Evolutionary conservation across 768 basidiomycete species (phyloP).

Genomic region (Suillus variegatus): DNA sequence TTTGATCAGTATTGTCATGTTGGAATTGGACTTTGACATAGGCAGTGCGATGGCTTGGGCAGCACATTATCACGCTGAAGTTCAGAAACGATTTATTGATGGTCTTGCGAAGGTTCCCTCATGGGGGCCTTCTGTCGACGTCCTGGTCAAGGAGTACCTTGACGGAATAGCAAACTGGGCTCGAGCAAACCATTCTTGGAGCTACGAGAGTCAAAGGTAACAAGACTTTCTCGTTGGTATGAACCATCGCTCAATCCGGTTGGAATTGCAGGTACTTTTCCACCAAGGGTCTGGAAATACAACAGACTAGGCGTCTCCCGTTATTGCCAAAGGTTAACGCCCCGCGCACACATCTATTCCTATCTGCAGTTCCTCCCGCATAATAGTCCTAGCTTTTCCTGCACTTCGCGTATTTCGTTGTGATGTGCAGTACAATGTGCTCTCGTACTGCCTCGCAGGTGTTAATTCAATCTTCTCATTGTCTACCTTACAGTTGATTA

Average conservation of each 20-base stretch:
- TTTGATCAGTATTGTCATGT: constrained; percentile 35
- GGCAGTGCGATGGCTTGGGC: constrained; percentile 26
- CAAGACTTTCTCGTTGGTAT: neutral
- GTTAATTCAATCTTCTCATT: neutral
- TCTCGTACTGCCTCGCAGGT: too few relatives aligned
- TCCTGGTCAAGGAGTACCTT: constrained; percentile 21
- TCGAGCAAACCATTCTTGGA: too few relatives aligned
- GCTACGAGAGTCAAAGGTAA: constrained; percentile 17
- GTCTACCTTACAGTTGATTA: neutral
- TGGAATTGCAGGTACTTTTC: too few relatives aligned
- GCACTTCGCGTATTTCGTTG: too few relatives aligned
- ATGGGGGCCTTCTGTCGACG: constrained; percentile 28
- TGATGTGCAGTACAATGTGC: too few relatives aligned
- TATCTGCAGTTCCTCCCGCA: too few relatives aligned
- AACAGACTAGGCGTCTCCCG: too few relatives aligned
- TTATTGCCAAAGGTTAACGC: too few relatives aligned
- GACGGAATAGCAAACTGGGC: too few relatives aligned
- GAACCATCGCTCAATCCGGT: neutral
- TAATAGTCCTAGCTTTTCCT: too few relatives aligned
- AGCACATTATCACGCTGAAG: constrained; percentile 12
- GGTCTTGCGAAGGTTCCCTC: constrained; percentile 26
- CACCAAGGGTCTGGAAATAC: too few relatives aligned
- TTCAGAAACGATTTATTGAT: constrained; percentile 21
- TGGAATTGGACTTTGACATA: constrained; percentile 21
- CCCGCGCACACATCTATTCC: too few relatives aligned